Conservation (phyloP, 1,284 basidiomycete genomes). For the Gymnopus androsaceus region DNA sequence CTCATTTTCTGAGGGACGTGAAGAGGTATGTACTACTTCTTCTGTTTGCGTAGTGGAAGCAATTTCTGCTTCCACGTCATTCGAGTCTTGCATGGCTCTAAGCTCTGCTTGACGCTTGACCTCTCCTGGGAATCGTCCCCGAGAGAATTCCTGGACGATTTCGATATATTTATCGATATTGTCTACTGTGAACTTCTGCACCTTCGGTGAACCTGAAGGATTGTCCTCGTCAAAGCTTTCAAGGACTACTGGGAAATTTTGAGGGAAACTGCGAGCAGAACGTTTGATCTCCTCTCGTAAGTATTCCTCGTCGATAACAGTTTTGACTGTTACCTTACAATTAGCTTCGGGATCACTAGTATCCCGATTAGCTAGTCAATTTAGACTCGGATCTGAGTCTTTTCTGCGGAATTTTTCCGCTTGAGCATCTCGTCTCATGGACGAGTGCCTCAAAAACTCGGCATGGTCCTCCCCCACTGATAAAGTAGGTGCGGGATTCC, state of each 20-base stretch:
- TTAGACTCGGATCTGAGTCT: background rate
- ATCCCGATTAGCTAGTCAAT: background rate
- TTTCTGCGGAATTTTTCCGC: background rate
- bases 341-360: background rate
- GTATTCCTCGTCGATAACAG: slow-evolving; percentile 1
- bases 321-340: too few species aligned
- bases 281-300: background rate
- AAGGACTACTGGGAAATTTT: slow-evolving; percentile 2
- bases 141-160: slow-evolving; percentile 8
- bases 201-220: background rate
- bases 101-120: background rate
- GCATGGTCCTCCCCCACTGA: slow-evolving; percentile 17
- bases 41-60: background rate
- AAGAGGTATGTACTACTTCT: background rate
- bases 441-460: slow-evolving; percentile 1
- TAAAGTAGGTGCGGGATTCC: slow-evolving; percentile 11
- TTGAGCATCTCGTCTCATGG: slow-evolving; percentile 9
- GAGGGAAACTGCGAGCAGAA: slow-evolving; percentile 1
- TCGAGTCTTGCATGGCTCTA: background rate
- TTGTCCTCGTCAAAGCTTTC: slow-evolving; percentile 1
- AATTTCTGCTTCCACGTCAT: background rate
- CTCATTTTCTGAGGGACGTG: too few species aligned
- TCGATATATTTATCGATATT: slow-evolving; percentile 3
- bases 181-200: background rate
- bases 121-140: background rate